Base-by-base conservation (phyloP, 1,284 basidiomycete species). In the Athelia psychrophila region DNA sequence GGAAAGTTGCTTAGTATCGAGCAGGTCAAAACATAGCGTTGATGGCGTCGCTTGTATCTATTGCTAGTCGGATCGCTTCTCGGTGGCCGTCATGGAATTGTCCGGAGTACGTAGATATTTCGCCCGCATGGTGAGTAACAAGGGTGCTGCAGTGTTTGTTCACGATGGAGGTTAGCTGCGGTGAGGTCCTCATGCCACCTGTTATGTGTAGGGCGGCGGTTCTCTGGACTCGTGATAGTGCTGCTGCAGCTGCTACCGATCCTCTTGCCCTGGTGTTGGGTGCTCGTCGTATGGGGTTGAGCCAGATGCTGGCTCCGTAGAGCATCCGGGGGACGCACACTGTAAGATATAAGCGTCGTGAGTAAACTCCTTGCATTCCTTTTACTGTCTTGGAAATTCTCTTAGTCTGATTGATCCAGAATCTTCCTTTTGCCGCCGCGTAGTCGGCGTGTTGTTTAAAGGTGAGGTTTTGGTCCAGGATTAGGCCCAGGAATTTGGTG, bases 71-170 rank as follows among this genome's bases (percentile, higher is more conserved):
- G 3, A 76, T 79, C 8, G 80, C 81, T 57, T 83, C 77, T 20
- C 83, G 81, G 57, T 82, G 75, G 58, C 84, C 68, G 42, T 74
- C 73, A n/a, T 72, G 62, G 15, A 75, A n/a, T n/a, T n/a, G n/a
- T n/a, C n/a, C 70, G 52, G 75, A 72, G 70, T 71, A 73, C 42
- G 57, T 47, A 47, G 58, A 42, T 5, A 77, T 68, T 68, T 78
- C 60, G 33, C 79, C 79, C 56, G 73, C 75, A 60, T 75, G 81
- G 54, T 76, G 78, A 8, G 70, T 64, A 6, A 79, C 78, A 15
- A 81, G 58, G 13, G 71, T 78, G 36, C 68, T 64, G 54, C 73
- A 75, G 57, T 81, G 79, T 33, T 64, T 76, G 52, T 73, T 60
- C 12, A 83, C 64, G 45, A 80, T 71, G 20, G 69, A 66, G 13